Evolutionary conservation across 2,329 filamentous ascomycete genomes (phyloP).

Genomic region (Tricladium varicosporioides): DNA sequence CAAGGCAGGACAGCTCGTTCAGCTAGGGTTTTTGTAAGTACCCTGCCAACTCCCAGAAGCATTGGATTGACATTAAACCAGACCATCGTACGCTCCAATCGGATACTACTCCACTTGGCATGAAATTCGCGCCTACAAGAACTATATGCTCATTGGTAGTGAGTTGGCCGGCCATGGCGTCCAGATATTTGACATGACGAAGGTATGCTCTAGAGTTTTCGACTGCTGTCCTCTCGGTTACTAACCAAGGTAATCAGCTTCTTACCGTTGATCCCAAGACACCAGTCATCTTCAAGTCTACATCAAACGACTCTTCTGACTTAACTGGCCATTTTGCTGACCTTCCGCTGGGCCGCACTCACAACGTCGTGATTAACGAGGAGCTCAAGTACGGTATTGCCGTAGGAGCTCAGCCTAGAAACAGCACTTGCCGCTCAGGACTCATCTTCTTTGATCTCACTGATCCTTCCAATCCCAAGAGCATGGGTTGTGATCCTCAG

Average conservation of each 20-base stretch:
- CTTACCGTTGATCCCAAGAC: constrained; percentile 42
- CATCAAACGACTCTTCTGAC: background rate
- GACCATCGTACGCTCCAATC: constrained; percentile 14
- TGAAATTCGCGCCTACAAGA: constrained; percentile 38
- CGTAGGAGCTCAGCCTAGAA: constrained; percentile 37
- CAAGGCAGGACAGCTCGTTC: constrained; percentile 43
- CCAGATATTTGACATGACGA: constrained; percentile 55
- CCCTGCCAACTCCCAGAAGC: constrained; percentile 30
- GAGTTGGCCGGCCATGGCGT: constrained; percentile 46
- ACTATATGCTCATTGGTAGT: constrained; percentile 39
- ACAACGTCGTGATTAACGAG: constrained; percentile 30
- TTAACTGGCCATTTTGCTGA: constrained; percentile 6
- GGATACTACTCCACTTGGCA: constrained; percentile 32
- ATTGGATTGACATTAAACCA: background rate
- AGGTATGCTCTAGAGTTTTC: background rate
- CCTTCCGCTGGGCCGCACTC: constrained; percentile 12
- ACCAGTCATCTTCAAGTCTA: constrained; percentile 38
- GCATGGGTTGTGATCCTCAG: constrained; percentile 44
- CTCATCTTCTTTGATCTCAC: constrained; percentile 50
- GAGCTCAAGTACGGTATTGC: constrained; percentile 12
- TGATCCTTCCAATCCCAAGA: constrained; percentile 44
- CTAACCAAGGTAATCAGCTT: constrained; percentile 35
- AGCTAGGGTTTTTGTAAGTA: constrained; percentile 46
- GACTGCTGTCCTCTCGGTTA: background rate
- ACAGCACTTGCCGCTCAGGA: constrained; percentile 40